Conservation (phyloP, 192 early-diverging fungal genomes). For the Backusella mclennaniae region DNA sequence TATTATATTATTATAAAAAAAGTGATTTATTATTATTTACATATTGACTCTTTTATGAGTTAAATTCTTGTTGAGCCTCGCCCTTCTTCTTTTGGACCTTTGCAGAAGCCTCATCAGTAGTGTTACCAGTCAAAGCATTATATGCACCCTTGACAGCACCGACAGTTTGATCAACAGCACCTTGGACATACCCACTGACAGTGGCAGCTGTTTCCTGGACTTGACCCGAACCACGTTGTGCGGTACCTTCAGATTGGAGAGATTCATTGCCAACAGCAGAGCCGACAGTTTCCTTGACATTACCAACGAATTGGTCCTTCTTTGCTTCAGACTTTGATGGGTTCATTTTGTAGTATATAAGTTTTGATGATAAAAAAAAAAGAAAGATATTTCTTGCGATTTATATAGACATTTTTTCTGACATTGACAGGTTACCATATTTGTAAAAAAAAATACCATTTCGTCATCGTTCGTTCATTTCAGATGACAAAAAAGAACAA, state of each 20-base stretch:
- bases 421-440: background rate
- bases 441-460: background rate
- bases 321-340: conserved; percentile 25
- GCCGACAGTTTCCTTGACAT: conserved; percentile 38
- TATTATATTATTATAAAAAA: background rate
- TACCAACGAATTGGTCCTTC: conserved; percentile 32
- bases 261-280: conserved; percentile 29
- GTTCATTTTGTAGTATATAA: background rate
- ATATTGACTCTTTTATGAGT: conserved; percentile 6
- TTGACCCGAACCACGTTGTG: conserved; percentile 28
- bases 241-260: conserved; percentile 31
- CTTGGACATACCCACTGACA: conserved; percentile 26
- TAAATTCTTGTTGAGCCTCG: conserved; percentile 7
- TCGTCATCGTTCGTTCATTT: background rate
- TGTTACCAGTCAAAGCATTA: conserved; percentile 16
- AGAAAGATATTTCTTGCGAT: background rate
- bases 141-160: conserved; percentile 32
- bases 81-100: conserved; percentile 24
- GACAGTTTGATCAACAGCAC: conserved; percentile 21
- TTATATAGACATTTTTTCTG: background rate
- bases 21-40: too few species aligned
- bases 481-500: background rate
- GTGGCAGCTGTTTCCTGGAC: conserved; percentile 18
- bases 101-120: background rate
- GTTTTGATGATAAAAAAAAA: background rate